Evolutionary conservation across 2,329 filamentous ascomycete species (phyloP), one percentile per base, ranked within the genome.

Genomic region (Aspergillus unguis): DNA sequence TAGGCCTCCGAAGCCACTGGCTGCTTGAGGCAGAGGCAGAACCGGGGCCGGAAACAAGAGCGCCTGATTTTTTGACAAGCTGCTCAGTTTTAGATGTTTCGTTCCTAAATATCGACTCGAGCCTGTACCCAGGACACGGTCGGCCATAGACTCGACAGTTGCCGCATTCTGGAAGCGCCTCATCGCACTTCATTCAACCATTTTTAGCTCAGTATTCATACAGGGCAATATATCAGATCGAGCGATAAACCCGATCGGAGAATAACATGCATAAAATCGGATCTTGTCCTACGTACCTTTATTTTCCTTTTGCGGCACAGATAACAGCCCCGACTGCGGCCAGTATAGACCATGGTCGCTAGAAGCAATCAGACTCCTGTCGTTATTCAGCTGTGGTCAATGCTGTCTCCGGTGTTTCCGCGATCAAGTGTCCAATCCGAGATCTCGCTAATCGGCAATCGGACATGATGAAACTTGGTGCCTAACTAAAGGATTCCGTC

Each of bases 221-320:
- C 17, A 17, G 17, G 17, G 17, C 17, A 17, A 17, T 17, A 17
- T 17, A 17, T 17, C 17, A 17, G 17, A 8, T 25, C 4, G 4
- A 11, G 33, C 40, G 32, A 35, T 44, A 29, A 17, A 25, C 29
- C 41, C 27, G 17, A 23, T 44, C 32, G 40, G 40, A 36, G n/a
- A 41, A 45, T 31, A 32, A n/a, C 5, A 36, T 41, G 31, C 33
- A 42, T 27, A 27, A 32, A 27, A 35, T 11, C 51, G 37, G 47
- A 42, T 36, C 23, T 48, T 42, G 50, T 59, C 62, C 56, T 65
- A 17, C 17, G 17, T 17, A 72, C 70, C 68, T 71, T 71, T 53
- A 72, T 70, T 58, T 72, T 72, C 50, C 70, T 64, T 50, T 66
- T 71, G 53, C 69, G 70, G 61, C 70, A 72, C 50, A 71, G 56